phyloP scores from a whole-genome alignment of 169 alveolate genomes.

The Plasmodium inui region DNA sequence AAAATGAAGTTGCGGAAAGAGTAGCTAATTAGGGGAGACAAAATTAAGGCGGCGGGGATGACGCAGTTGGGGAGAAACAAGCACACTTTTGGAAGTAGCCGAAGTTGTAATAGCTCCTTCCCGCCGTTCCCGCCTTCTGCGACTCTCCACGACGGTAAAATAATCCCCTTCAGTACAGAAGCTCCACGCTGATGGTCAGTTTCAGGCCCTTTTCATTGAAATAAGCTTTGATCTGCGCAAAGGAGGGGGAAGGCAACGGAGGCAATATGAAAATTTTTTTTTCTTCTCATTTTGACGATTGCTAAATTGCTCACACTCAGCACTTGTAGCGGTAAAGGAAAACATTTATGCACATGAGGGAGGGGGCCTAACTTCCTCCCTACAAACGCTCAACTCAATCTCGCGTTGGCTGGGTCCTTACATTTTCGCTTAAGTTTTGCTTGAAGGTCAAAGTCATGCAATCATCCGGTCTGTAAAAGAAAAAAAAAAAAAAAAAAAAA shows the following conservation, averaged over 20 bases:
- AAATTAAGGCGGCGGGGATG: neutral
- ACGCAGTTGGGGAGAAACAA: neutral
- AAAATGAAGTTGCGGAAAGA: neutral
- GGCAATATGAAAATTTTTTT: neutral
- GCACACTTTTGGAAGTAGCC: neutral
- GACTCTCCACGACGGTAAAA: neutral
- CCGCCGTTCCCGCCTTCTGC: neutral
- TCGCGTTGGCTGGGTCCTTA: neutral
- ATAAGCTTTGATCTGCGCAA: slow-evolving; percentile 51
- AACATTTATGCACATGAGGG: neutral
- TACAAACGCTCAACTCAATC: neutral
- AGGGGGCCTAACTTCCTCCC: neutral
- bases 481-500: neutral
- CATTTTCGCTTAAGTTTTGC: slow-evolving; percentile 72
- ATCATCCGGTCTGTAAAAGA: slow-evolving; percentile 42
- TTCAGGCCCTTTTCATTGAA: slow-evolving; percentile 52
- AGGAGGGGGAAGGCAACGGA: neutral
- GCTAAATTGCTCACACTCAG: neutral
- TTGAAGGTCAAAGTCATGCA: slow-evolving; percentile 51
- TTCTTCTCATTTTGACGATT: neutral
- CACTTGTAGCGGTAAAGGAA: neutral
- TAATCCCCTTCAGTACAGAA: slow-evolving; percentile 24
- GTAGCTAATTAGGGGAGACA: neutral
- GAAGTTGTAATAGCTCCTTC: slow-evolving; percentile 12
- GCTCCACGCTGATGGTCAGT: slow-evolving; percentile 57